Evolutionary conservation across 768 basidiomycete genomes (phyloP).

Genomic region (Symmetrospora coprosmae): DNA sequence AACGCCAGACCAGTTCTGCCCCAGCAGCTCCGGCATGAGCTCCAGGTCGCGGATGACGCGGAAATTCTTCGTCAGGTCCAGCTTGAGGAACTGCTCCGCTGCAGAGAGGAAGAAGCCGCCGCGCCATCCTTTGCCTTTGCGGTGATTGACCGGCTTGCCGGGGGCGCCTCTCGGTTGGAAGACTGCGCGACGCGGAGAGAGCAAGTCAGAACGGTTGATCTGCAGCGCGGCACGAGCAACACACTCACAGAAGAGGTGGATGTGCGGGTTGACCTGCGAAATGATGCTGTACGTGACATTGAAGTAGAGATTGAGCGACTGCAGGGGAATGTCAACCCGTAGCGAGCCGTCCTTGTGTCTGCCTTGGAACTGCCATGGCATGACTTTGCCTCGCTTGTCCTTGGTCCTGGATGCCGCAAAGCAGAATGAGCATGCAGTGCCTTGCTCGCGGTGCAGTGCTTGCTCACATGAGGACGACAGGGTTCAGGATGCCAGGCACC

Average conservation of each 20-base stretch:
- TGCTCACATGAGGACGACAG: constrained; percentile 66
- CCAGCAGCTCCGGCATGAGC: constrained; percentile 77
- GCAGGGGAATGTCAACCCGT: constrained; percentile 72
- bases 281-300: constrained; percentile 82
- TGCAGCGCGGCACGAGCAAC: too few relatives aligned
- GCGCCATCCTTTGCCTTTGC: constrained; percentile 91
- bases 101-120: constrained; percentile 38
- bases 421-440: background rate
- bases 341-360: constrained; percentile 28
- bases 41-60: constrained; percentile 95
- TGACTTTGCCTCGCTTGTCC: constrained; percentile 26
- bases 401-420: constrained; percentile 7
- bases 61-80: constrained; percentile 93
- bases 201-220: background rate
- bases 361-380: constrained; percentile 32
- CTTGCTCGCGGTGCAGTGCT: background rate
- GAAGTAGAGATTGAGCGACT: constrained; percentile 40
- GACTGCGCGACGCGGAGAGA: constrained; percentile 18
- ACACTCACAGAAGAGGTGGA: constrained; percentile 88
- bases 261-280: constrained; percentile 70
- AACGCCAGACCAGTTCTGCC: constrained; percentile 91
- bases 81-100: constrained; percentile 35
- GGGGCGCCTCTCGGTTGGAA: constrained; percentile 50
- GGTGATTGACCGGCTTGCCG: constrained; percentile 83
- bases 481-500: constrained; percentile 86